Evolutionary conservation across 306 rosid genomes (phyloP).

Genomic region (Prunus mume): DNA sequence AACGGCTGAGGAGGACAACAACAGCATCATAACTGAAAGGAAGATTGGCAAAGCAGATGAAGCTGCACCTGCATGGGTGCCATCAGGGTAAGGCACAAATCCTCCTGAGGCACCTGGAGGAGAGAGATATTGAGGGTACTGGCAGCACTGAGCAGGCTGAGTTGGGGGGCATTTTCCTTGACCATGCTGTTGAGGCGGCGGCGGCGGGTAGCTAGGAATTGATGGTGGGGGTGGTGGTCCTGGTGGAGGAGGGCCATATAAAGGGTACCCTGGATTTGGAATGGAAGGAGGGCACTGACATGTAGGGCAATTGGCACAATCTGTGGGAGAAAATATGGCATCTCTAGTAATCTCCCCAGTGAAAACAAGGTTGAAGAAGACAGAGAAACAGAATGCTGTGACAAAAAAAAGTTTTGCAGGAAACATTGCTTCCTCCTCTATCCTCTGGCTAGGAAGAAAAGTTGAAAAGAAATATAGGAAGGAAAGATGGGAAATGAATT

Average conservation of each 20-base stretch:
- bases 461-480: background rate
- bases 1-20: slow-evolving; percentile 13
- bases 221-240: slow-evolving; percentile 1
- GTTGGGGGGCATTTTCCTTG: slow-evolving; percentile 32
- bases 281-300: slow-evolving; percentile 19
- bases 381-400: slow-evolving; percentile 8
- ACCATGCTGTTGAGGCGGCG: background rate
- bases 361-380: slow-evolving; percentile 12
- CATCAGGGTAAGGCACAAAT: slow-evolving; percentile 24
- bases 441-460: background rate
- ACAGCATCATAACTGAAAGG: background rate
- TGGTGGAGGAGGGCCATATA: slow-evolving; percentile 19
- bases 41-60: slow-evolving; percentile 8
- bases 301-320: slow-evolving; percentile 18
- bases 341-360: background rate
- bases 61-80: background rate
- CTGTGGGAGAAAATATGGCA: slow-evolving; percentile 5
- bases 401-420: slow-evolving; percentile 8
- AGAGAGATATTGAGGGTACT: slow-evolving; percentile 11
- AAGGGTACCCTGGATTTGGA: slow-evolving; percentile 15
- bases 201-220: slow-evolving; percentile 18
- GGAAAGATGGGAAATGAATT: no score
- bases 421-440: background rate
- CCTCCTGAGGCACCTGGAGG: slow-evolving; percentile 19
- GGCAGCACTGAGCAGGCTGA: slow-evolving; percentile 20